phyloP scores from a whole-genome alignment of 495 filamentous ascomycete species.

The Chlorociboria aeruginascens region DNA sequence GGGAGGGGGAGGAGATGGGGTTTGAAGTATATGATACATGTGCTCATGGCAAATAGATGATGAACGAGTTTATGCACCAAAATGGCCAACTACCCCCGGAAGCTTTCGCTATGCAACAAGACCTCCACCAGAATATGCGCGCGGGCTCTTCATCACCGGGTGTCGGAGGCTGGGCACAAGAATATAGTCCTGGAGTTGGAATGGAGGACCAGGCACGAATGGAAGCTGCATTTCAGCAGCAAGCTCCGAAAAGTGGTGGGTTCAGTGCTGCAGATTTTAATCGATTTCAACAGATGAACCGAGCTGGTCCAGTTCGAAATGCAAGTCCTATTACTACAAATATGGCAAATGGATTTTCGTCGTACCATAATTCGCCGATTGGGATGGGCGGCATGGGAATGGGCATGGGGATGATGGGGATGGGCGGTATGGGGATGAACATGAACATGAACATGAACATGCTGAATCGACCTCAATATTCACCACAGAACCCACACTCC shows the following conservation, averaged over 20 bases:
- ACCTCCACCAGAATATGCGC: constrained; percentile 44
- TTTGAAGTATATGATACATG: not conserved
- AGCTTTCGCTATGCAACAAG: constrained; percentile 41
- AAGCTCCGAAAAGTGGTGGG: constrained; percentile 42
- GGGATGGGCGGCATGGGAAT: constrained; percentile 26
- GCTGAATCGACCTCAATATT: constrained; percentile 33
- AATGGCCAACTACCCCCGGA: constrained; percentile 39
- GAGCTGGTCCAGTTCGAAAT: constrained; percentile 40
- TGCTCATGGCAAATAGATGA: constrained; percentile 45
- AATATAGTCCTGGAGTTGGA: constrained; percentile 45
- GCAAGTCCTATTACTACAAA: constrained; percentile 39
- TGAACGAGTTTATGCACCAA: constrained; percentile 86
- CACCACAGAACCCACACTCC: constrained; percentile 14
- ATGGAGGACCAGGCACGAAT: constrained; percentile 54
- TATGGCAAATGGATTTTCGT: constrained; percentile 36
- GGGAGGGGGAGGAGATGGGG: not conserved
- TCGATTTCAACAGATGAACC: constrained; percentile 63
- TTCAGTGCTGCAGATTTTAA: constrained; percentile 82
- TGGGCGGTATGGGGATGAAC: constrained; percentile 23
- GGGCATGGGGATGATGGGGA: constrained; percentile 32
- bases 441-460: constrained; percentile 30
- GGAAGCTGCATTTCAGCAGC: constrained; percentile 56
- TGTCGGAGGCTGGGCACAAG: constrained; percentile 50
- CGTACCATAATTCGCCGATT: constrained; percentile 42
- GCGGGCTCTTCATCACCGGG: constrained; percentile 42